Conservation (phyloP, 192 early-diverging fungal genomes). For the Blastocladiella britannica region DNA sequence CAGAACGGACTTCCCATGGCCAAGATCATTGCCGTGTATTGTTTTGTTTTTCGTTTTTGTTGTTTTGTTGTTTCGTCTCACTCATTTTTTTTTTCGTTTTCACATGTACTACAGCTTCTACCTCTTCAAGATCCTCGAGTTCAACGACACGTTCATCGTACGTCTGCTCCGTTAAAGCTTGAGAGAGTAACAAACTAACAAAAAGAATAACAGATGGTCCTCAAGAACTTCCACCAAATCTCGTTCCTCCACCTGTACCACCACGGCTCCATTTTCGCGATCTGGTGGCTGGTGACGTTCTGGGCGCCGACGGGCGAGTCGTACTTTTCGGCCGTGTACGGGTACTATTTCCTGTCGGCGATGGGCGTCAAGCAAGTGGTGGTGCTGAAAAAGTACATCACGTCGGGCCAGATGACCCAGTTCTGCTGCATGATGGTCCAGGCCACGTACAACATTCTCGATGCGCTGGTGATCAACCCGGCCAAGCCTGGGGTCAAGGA, state of each 20-base stretch:
- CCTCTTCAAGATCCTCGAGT: constrained; percentile 20
- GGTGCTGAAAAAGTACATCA: constrained; percentile 22
- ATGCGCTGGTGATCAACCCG: constrained; percentile 1
- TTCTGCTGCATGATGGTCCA: constrained; percentile 18
- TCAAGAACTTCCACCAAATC: constrained; percentile 24
- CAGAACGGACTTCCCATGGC: constrained; percentile 15
- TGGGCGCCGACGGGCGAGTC: constrained; percentile 17
- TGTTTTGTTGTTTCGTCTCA: too few relatives aligned
- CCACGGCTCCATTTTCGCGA: constrained; percentile 16
- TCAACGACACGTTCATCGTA: constrained; percentile 18
- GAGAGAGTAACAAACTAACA: too few relatives aligned
- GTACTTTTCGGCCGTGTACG: constrained; percentile 22
- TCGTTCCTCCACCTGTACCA: constrained; percentile 27
- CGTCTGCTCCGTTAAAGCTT: too few relatives aligned
- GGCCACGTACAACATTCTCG: constrained; percentile 11
- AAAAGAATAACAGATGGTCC: neutral
- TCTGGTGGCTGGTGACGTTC: constrained; percentile 19
- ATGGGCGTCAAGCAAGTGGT: constrained; percentile 14
- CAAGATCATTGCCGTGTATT: constrained; percentile 17
- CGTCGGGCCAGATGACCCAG: constrained; percentile 23
- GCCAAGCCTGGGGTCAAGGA: neutral
- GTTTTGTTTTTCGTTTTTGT: too few relatives aligned
- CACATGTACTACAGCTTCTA: too few relatives aligned
- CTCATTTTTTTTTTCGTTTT: too few relatives aligned
- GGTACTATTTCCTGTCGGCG: constrained; percentile 20